Base-by-base conservation (phyloP, 331 rosid species). In the Rosa hybrid region DNA sequence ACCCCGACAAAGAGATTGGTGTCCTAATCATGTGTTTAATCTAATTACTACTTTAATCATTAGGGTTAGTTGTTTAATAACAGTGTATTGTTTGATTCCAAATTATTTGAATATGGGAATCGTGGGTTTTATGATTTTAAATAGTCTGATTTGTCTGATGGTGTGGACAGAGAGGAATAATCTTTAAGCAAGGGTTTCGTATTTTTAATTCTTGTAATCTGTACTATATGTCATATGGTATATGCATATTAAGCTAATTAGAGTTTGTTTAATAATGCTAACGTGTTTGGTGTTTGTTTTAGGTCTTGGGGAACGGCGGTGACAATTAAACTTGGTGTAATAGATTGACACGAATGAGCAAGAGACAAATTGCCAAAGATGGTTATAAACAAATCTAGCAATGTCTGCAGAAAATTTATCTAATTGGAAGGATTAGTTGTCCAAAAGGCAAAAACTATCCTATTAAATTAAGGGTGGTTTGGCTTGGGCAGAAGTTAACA, bases 1-100 rank as follows among this genome's bases (percentile, higher is more conserved):
- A 2, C 80, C 83, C 81, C 74, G 89, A 87, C 90, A 89, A 81
- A 59, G 65, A 50, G 83, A 73, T 76, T 84, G 83, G 68, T 67
- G 83, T 56, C 12, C 67, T 82, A 83, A 87, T 92, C 71, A 89
- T 89, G 86, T 75, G 85, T 25, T 82, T 76, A 42, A 45, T 70
- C 46, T 38, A 65, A 64, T 38, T 34, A 77, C 14, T 21, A 59
- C 89, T 89, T 88, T 90, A 87, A 92, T 90, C 84, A 88, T 90
- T 84, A 25, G 59, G 42, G 74, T 69, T 75, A 60, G 79, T 78
- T 69, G 54, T 74, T 75, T 74, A 67, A 70, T 65, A 38, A 42
- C 76, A 44, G 62, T 62, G 30, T 46, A 14, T 41, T 46, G 27
- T 68, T 45, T 57, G 49, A 68, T 68, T 56, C 69, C 60, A 44